phyloP scores from a whole-genome alignment of 208 protist species.

The Crithidia acanthocephali region DNA sequence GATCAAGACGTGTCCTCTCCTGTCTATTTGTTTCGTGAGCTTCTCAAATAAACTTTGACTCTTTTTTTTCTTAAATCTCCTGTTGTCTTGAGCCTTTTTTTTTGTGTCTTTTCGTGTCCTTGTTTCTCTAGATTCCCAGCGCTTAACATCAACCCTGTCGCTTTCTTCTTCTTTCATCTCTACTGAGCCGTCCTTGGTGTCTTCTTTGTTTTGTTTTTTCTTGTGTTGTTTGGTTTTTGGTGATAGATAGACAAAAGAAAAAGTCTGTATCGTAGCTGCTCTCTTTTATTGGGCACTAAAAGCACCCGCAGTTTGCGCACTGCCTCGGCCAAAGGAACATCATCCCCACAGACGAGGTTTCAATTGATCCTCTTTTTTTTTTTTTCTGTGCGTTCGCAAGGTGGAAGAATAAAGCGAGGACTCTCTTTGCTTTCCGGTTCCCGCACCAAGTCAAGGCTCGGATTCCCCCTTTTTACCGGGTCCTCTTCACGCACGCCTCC shows the following conservation, averaged over 20 bases:
- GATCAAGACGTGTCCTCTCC: too few relatives aligned
- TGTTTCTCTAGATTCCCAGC: conserved; percentile 1
- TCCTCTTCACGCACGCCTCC: neutral
- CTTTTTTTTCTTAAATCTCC: neutral
- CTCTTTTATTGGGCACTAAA: too few relatives aligned
- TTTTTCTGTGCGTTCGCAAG: neutral
- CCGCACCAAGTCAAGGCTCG: too few relatives aligned
- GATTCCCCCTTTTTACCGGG: neutral
- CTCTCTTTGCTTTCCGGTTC: neutral
- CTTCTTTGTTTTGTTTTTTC: conserved; percentile 2
- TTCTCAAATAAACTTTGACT: too few relatives aligned
- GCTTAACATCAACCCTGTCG: conserved; percentile 5
- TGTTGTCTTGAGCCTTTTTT: neutral
- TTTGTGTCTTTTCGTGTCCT: conserved; percentile 10
- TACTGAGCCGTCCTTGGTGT: conserved; percentile 1
- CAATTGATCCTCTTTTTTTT: conserved; percentile 12
- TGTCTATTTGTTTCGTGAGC: too few relatives aligned
- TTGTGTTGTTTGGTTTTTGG: conserved; percentile 7
- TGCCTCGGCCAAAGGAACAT: too few relatives aligned
- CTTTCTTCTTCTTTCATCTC: neutral
- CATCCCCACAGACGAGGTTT: too few relatives aligned
- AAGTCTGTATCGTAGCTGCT: too few relatives aligned
- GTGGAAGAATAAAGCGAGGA: too few relatives aligned
- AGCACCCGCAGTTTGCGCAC: too few relatives aligned
- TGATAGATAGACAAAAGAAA: too few relatives aligned